phyloP scores from a whole-genome alignment of 108 stramenopile genomes.

The Skeletonema menzelii region DNA sequence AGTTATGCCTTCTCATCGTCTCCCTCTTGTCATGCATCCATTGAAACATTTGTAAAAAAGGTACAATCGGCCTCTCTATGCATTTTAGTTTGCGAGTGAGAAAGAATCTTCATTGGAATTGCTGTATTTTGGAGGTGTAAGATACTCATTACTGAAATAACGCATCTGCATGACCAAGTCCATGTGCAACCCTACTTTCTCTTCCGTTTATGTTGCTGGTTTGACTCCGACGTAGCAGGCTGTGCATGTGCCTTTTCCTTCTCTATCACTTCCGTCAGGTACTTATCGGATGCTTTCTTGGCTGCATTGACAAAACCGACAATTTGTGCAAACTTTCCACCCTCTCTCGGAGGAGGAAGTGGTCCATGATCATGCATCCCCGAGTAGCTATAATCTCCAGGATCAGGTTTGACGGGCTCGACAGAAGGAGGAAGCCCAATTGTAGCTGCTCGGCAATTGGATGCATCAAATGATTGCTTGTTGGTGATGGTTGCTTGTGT shows the following conservation, averaged over 20 bases:
- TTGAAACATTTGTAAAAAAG: not conserved
- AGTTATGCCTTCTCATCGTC: too few species aligned
- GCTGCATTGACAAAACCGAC: constrained; percentile 65
- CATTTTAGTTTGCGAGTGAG: too few species aligned
- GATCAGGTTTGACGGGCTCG: constrained; percentile 41
- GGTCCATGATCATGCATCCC: constrained; percentile 84
- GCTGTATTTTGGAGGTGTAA: not conserved
- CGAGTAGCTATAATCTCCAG: constrained; percentile 62
- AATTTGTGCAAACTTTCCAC: constrained; percentile 57
- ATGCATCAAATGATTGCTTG: constrained; percentile 24
- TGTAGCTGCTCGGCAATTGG: constrained; percentile 24
- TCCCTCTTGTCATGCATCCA: too few species aligned
- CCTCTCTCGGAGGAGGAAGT: constrained; percentile 64
- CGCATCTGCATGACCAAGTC: not conserved
- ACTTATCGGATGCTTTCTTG: constrained; percentile 64
- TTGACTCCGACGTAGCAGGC: not conserved
- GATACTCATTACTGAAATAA: not conserved
- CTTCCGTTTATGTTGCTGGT: not conserved
- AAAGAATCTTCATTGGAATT: not conserved
- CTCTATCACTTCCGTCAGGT: constrained; percentile 67
- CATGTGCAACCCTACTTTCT: not conserved
- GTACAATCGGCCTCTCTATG: too few species aligned
- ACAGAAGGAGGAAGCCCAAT: constrained; percentile 36
- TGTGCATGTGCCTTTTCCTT: constrained; percentile 39
- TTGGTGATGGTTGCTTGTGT: constrained; percentile 1